Evolutionary conservation across 768 basidiomycete species (phyloP), one percentile per base, ranked within the genome.

Genomic region (Naganishia randhawae): DNA sequence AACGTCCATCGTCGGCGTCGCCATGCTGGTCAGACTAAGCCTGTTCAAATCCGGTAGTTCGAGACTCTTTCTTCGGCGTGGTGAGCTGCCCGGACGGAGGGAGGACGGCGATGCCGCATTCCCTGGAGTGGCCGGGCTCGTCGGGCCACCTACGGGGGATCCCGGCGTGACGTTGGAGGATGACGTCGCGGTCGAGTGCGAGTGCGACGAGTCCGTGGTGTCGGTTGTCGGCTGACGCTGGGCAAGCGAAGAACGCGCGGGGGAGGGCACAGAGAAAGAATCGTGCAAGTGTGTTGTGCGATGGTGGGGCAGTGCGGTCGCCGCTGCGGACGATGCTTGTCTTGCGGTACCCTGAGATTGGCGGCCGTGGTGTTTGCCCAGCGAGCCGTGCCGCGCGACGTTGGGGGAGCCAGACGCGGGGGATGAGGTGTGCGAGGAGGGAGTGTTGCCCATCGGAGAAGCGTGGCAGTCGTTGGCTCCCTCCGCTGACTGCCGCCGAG

Each of bases 21-120:
- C 52, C 37, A 48, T 39, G 39, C 51, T 64, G 14, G 78, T 79
- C 54, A 79, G 76, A 13, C 72, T 71, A n/a, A 79, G 62, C 57
- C 62, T 76, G 54, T 79, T 79, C n/a, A 79, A 66, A 66, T 79
- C 78, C 2, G 78, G 78, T 31, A 79, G 66, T 70, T 79, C 78
- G 25, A 79, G 71, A n/a, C 77, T 78, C 71, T 79, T 79, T 14
- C 78, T 64, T 19, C 78, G 67, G 50, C 78, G 68, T 3, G 78
- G 78, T 25, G 75, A 76, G 16, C 73, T 73, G 29, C 73, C 73
- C 3, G 76, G 71, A 1, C 75, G 77, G 52, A 77, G 76, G 3
- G 78, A 77, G 6, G 71, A 69, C n/a, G 73, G 70, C 0, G 75
- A 73, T 8, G 75, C 17, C 33, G 53, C n/a, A 31, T 50, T 41